These are phyloP conservation scores for Xylaria curta DNA, from an alignment of 495 filamentous ascomycete genomes.

Conservation along the genomic window DNA sequence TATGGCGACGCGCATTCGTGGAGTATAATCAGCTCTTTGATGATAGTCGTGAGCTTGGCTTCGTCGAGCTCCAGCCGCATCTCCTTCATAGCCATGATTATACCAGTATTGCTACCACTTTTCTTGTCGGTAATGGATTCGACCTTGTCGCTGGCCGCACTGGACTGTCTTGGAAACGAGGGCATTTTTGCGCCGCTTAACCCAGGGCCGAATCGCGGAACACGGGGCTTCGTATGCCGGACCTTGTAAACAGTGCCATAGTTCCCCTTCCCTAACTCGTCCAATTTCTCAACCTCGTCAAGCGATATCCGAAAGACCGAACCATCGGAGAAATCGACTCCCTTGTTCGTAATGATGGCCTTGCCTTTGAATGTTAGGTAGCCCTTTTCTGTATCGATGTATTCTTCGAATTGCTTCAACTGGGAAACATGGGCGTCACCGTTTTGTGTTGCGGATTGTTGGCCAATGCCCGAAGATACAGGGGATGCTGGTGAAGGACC, in stretches of 20 bases:
- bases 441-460: constrained; percentile 34
- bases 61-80: constrained; percentile 97
- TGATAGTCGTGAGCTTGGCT: constrained; percentile 93
- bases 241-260: constrained; percentile 99
- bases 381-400: constrained; percentile 88
- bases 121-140: constrained; percentile 32
- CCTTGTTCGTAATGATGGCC: constrained; percentile 82
- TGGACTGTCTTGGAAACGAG: constrained; percentile 32
- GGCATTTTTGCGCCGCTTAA: constrained; percentile 63
- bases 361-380: constrained; percentile 94
- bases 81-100: constrained; percentile 99
- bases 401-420: constrained; percentile 90
- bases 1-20: constrained; percentile 94
- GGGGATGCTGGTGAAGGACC: constrained; percentile 36
- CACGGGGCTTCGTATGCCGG: constrained; percentile 77
- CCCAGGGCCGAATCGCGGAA: constrained; percentile 80
- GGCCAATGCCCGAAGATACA: constrained; percentile 12
- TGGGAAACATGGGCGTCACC: constrained; percentile 62
- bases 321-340: constrained; percentile 90
- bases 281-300: constrained; percentile 92
- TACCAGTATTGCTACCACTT: constrained; percentile 59
- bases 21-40: constrained; percentile 96
- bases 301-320: constrained; percentile 92
- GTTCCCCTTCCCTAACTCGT: constrained; percentile 97
- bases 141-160: constrained; percentile 39